Evolutionary conservation across 805 yeast genomes (phyloP).

Genomic region (Cyberlindnera mycetangii): DNA sequence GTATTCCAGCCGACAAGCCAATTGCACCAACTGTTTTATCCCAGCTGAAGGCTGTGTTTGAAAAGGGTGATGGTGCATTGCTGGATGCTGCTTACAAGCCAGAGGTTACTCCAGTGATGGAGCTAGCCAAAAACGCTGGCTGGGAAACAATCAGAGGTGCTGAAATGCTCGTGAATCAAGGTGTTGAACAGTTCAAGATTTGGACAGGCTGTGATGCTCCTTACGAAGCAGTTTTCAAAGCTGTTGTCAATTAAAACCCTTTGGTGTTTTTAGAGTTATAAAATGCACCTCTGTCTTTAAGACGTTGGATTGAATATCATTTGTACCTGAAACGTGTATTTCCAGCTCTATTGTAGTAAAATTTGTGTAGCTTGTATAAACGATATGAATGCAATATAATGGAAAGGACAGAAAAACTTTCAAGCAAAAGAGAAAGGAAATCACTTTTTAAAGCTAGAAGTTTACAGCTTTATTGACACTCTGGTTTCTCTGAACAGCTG

Average conservation of each 20-base stretch:
- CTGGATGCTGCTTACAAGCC: constrained; percentile 97
- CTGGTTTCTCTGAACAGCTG: constrained; percentile 11
- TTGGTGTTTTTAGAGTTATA: too few species aligned
- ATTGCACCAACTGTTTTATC: constrained; percentile 49
- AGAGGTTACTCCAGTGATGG: constrained; percentile 80
- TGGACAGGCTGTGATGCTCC: constrained; percentile 74
- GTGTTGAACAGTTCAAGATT: constrained; percentile 76
- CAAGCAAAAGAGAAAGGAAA: too few species aligned
- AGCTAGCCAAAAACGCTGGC: constrained; percentile 56
- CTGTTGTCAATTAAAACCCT: constrained; percentile 42
- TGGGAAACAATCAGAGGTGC: constrained; percentile 92
- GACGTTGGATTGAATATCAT: too few species aligned
- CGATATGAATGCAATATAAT: background rate
- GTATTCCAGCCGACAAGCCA: constrained; percentile 81
- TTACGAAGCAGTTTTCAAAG: constrained; percentile 55
- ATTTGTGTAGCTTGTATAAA: background rate
- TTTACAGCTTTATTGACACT: constrained; percentile 26
- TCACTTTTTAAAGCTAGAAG: too few species aligned
- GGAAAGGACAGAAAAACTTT: too few species aligned
- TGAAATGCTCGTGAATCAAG: constrained; percentile 91
- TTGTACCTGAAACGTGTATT: too few species aligned
- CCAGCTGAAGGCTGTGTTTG: constrained; percentile 47
- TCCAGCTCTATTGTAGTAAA: background rate
- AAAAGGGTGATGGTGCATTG: constrained; percentile 40
- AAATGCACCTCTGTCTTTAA: too few species aligned